Base-by-base conservation (phyloP, 345 rosid genomes). In the Geranium rotundifolium region DNA sequence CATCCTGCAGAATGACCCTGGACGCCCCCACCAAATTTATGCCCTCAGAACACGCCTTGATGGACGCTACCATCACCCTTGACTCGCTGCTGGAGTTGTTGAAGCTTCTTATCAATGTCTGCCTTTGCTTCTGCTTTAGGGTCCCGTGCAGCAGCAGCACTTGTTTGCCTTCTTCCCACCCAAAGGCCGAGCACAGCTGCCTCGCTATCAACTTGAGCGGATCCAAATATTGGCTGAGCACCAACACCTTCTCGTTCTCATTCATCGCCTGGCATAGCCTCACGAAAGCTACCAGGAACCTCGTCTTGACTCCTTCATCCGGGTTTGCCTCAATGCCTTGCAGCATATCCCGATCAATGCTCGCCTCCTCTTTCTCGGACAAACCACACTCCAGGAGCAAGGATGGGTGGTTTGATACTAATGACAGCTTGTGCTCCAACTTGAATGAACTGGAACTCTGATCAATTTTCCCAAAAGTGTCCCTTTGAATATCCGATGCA, bases 21-120 rank as follows among this genome's bases (percentile, higher is more conserved):
- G 98, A 92, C 17, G 91, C 95, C 0, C 95, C 96, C 4, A 85
- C 81, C 1, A 92, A 87, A 71, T 70, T 82, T 37, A 89, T 89
- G 14, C 96, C 93, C 66, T 85, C 95, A 0, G 79, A 81, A 70
- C 95, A 89, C 3, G 96, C 89, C 72, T 54, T 80, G 29, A 73
- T 85, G 7, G 95, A 85, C 46, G 96, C 96, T 57, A 89, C 83
- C 72, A 92, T 37, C 60, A 92, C 88, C 76, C 77, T 85, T 14
- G 84, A 64, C 52, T 77, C 68, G 52, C 80, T 85, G 15, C 17
- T 65, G 3, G 80, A 76, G 52, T 83, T 63, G 54, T 89, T 89
- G 65, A 92, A 89, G 54, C 65, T n/a, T 5, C 72, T 76, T 17
- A 92, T 85, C 54, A 69, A 17, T 8, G 54, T 50, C 61, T 84